These are phyloP conservation scores for Aspergillus latus DNA, from an alignment of 2,329 filamentous ascomycete species.

Conservation along the genomic window DNA sequence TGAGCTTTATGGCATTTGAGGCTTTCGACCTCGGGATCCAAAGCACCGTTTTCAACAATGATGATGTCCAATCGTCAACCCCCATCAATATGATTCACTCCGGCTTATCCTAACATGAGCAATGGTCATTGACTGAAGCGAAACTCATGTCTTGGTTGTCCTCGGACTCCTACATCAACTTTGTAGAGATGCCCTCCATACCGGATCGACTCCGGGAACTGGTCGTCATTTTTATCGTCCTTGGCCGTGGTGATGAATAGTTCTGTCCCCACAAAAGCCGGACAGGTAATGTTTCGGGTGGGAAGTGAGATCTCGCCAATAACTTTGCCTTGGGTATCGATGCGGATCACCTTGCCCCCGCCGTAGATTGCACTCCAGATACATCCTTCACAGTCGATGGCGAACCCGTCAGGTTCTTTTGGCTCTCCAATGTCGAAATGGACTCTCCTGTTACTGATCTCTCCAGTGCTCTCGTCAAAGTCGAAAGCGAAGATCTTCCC, in stretches of 20 bases:
- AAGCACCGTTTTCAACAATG: neutral
- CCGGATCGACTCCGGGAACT: slow-evolving; percentile 59
- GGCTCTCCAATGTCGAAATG: slow-evolving; percentile 69
- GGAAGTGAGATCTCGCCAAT: slow-evolving; percentile 74
- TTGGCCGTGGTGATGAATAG: slow-evolving; percentile 80
- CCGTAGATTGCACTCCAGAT: slow-evolving; percentile 89
- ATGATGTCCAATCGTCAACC: neutral
- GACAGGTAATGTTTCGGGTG: slow-evolving; percentile 77
- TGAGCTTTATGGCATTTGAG: neutral
- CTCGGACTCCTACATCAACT: slow-evolving; percentile 72
- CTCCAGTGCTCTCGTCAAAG: slow-evolving; percentile 64
- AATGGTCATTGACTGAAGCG: slow-evolving; percentile 44
- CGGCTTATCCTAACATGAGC: neutral
- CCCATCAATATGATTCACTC: neutral
- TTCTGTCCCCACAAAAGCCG: slow-evolving; percentile 71
- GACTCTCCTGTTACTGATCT: slow-evolving; percentile 65
- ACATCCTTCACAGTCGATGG: slow-evolving; percentile 78
- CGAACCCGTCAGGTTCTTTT: slow-evolving; percentile 77
- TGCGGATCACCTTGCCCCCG: slow-evolving; percentile 70
- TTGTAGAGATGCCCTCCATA: slow-evolving; percentile 72
- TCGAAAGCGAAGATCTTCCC: slow-evolving; percentile 72
- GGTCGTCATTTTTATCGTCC: slow-evolving; percentile 62
- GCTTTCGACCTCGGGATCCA: neutral
- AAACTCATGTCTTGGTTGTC: slow-evolving; percentile 65
- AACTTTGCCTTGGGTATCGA: slow-evolving; percentile 67